Evolutionary conservation across 129 eudicot genomes (phyloP).

Genomic region (Kitagawia praeruptora): DNA sequence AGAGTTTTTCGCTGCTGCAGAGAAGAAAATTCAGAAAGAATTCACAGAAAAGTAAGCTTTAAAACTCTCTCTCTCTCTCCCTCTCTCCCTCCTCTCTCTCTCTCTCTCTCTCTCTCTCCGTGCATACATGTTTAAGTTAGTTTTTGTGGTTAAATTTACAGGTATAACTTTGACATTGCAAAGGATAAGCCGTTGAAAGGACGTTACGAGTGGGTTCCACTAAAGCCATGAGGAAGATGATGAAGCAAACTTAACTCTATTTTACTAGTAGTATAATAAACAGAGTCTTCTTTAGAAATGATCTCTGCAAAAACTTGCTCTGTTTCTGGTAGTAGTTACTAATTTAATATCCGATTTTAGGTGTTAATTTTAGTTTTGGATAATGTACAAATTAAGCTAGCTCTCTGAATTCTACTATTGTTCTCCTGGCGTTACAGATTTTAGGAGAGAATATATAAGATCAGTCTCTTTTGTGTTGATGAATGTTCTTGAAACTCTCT

Average conservation of each 20-base stretch:
- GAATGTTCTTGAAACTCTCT: neutral
- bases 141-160: constrained; percentile 8
- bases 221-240: constrained; percentile 37
- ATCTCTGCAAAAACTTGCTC: constrained; percentile 6
- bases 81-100: neutral
- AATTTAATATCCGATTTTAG: constrained; percentile 3
- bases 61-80: neutral
- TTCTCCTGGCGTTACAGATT: neutral
- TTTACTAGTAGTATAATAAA: constrained; percentile 5
- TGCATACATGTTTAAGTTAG: neutral
- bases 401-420: neutral
- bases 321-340: constrained; percentile 2
- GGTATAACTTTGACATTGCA: constrained; percentile 74
- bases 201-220: constrained; percentile 66
- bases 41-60: constrained; percentile 56
- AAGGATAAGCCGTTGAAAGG: constrained; percentile 72
- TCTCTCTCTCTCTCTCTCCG: neutral
- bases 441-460: neutral
- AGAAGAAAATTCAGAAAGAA: constrained; percentile 42
- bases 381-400: constrained; percentile 5
- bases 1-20: constrained; percentile 69
- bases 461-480: neutral
- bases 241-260: constrained; percentile 1
- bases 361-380: neutral
- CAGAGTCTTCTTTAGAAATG: neutral